phyloP scores from a whole-genome alignment of 495 filamentous ascomycete genomes.

The Aspergillus nidulans region DNA sequence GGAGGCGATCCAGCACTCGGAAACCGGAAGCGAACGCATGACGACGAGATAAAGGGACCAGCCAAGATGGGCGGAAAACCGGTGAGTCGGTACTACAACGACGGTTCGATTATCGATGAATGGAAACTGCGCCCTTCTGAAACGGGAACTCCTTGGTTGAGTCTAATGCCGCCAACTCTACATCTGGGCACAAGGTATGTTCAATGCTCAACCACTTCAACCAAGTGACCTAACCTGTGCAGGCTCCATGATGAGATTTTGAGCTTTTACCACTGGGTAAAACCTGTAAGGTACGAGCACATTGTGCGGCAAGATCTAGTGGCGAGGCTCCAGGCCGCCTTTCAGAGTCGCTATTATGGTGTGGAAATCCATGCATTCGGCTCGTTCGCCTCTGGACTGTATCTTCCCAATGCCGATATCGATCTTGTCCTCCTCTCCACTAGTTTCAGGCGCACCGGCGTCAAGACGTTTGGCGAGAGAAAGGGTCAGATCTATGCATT shows the following conservation, averaged over 20 bases:
- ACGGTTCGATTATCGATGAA: constrained; percentile 48
- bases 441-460: constrained; percentile 44
- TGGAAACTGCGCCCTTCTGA: constrained; percentile 51
- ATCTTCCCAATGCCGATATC: constrained; percentile 89
- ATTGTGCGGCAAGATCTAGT: constrained; percentile 69
- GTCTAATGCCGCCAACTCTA: constrained; percentile 22
- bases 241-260: constrained; percentile 79
- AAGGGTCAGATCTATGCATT: constrained; percentile 50
- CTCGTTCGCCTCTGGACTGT: constrained; percentile 85
- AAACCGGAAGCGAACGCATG: constrained; percentile 64
- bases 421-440: constrained; percentile 82
- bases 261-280: constrained; percentile 82
- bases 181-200: constrained; percentile 33
- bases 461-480: constrained; percentile 39
- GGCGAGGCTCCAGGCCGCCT: constrained; percentile 50
- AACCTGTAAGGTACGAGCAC: constrained; percentile 72
- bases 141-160: constrained; percentile 59
- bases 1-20: constrained; percentile 35
- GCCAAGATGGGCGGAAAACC: constrained; percentile 43
- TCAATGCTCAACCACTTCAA: neutral
- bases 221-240: neutral
- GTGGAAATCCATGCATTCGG: constrained; percentile 72
- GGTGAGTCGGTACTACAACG: constrained; percentile 31
- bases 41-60: constrained; percentile 58
- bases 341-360: constrained; percentile 48